A percentile compares a stretch with the other conserved stretches of the same genome.
Conservation (phyloP, 176 grass and related monocot genomes). For the Aegilops bicornis region DNA sequence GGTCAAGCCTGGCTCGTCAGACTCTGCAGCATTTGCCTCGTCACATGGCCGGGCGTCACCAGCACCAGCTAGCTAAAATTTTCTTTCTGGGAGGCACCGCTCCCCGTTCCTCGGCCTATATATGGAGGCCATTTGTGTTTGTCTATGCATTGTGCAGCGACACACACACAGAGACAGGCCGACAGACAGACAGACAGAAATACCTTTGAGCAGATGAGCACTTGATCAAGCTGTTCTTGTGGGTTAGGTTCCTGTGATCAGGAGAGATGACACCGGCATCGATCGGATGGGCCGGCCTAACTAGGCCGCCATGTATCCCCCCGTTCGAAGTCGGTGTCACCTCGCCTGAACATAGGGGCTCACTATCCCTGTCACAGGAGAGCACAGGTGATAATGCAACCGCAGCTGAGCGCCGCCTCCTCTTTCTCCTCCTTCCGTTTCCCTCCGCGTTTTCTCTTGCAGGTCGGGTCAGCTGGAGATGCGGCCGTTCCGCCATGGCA, state of each 20-base stretch:
- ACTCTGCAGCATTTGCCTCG: background rate
- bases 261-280: conserved; percentile 69
- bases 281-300: no score
- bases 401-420: background rate
- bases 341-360: conserved; percentile 47
- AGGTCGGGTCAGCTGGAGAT: no score
- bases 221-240: background rate
- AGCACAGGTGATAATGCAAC: background rate
- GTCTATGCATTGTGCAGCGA: no score
- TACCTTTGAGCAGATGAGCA: background rate
- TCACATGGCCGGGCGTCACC: conserved; percentile 15
- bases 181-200: background rate
- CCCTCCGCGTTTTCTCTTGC: background rate
- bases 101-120: background rate
- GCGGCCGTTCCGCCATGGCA: background rate
- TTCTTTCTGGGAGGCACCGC: background rate
- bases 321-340: conserved; percentile 39
- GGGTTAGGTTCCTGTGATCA: conserved; percentile 43
- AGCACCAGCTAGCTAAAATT: background rate
- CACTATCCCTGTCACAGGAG: background rate
- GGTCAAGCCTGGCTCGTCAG: background rate
- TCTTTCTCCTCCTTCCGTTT: background rate
- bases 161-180: background rate
- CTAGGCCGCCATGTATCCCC: no score
- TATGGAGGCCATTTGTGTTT: background rate